Percentiles rank a stretch among this genome's conserved stretches.
Conservation (phyloP, 2,329 filamentous ascomycete species). For the Fusarium begoniae region DNA sequence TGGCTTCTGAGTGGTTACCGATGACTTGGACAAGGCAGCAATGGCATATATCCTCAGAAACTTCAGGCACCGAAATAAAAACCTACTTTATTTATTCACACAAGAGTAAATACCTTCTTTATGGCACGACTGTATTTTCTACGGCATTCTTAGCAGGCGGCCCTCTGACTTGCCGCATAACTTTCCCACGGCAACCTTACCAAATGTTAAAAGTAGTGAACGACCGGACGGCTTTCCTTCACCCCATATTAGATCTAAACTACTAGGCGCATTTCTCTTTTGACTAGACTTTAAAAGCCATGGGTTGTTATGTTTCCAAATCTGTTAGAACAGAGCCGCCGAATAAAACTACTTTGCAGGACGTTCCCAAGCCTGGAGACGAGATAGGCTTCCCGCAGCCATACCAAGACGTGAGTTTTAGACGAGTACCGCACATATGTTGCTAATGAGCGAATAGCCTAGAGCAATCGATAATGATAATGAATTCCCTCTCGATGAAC, state of each 20-base stretch:
- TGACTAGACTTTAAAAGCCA: neutral
- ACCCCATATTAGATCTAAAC: too few relatives aligned
- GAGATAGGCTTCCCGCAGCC: neutral
- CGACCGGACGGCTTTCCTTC: too few relatives aligned
- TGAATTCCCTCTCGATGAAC: rapidly evolving
- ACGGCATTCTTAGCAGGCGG: too few relatives aligned
- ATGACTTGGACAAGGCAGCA: neutral
- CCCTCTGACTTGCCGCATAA: too few relatives aligned
- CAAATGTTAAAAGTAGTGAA: too few relatives aligned
- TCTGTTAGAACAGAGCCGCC: neutral
- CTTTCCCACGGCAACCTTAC: too few relatives aligned
- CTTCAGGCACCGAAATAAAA: too few relatives aligned
- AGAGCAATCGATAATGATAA: rapidly evolving
- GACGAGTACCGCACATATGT: neutral
- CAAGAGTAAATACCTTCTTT: rapidly evolving
- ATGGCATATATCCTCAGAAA: too few relatives aligned
- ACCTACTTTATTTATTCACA: too few relatives aligned
- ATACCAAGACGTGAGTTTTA: neutral
- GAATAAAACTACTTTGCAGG: neutral
- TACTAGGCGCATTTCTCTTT: too few relatives aligned
- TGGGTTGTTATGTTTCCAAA: neutral
- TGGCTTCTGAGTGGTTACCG: neutral
- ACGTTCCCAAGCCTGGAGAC: neutral
- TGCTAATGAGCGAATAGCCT: neutral
- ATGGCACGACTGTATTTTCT: too few relatives aligned